Evolutionary conservation across 106 monocot genomes (phyloP).

Genomic region (Dendrobium chrysotoxum): DNA sequence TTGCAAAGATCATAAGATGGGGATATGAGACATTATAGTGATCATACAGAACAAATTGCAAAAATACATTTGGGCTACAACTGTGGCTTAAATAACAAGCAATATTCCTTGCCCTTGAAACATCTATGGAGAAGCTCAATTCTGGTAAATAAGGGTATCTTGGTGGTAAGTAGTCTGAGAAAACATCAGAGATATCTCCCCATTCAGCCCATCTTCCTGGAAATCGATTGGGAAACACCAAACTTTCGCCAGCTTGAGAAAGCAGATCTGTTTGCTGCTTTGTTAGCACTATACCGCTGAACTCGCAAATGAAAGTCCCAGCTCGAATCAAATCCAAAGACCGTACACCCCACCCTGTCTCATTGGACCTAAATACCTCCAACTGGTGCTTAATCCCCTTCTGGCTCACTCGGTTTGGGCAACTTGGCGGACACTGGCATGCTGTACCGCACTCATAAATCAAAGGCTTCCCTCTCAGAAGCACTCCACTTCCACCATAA

Average conservation of each 20-base stretch:
- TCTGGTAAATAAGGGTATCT: conserved; percentile 32
- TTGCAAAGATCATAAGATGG: conserved; percentile 86
- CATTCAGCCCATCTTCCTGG: conserved; percentile 83
- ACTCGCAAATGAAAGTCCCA: conserved; percentile 81
- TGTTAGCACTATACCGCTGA: conserved; percentile 66
- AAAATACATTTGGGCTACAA: conserved; percentile 79
- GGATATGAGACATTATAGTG: conserved; percentile 67
- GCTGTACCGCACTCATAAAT: conserved; percentile 77
- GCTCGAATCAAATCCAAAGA: conserved; percentile 92
- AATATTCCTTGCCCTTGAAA: conserved; percentile 74
- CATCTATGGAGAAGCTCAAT: conserved; percentile 67
- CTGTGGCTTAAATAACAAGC: conserved; percentile 93
- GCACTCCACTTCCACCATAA: conserved; percentile 57
- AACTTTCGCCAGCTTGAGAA: conserved; percentile 41
- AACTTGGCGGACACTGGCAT: conserved; percentile 67
- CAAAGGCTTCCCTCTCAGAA: conserved; percentile 74
- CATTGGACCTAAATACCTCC: conserved; percentile 82
- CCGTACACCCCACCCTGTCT: conserved; percentile 92
- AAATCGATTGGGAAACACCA: conserved; percentile 67
- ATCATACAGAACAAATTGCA: conserved; percentile 87
- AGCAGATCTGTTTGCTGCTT: conserved; percentile 54
- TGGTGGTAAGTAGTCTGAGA: conserved; percentile 38
- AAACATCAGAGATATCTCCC: conserved; percentile 83
- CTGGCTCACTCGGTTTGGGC: conserved; percentile 84
- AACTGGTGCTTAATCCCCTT: conserved; percentile 50